These are phyloP conservation scores for Fraxinus angustifolia DNA, from an alignment of 305 asterid genomes.

Conservation along the genomic window DNA sequence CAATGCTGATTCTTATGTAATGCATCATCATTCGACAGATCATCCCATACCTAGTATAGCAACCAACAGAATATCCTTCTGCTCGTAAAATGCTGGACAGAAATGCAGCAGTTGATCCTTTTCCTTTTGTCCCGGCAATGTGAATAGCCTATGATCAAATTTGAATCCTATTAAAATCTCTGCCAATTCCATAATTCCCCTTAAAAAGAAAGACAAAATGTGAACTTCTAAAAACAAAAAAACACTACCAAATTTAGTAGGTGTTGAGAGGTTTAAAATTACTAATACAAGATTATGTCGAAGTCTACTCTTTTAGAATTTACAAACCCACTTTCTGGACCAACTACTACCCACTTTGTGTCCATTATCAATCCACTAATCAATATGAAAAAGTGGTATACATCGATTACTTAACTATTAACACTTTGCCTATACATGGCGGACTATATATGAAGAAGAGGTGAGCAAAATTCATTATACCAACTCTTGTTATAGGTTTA, in stretches of 20 bases:
- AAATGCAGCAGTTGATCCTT: conserved; percentile 95
- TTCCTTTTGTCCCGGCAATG: conserved; percentile 95
- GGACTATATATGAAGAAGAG: background rate
- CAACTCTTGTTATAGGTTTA: background rate
- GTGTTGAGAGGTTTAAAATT: background rate
- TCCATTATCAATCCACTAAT: background rate
- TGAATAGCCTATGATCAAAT: conserved; percentile 61
- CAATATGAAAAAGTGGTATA: background rate
- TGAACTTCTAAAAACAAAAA: background rate
- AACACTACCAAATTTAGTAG: background rate
- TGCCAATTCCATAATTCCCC: background rate
- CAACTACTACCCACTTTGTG: background rate
- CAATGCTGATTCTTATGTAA: conserved; percentile 16
- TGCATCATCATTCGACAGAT: conserved; percentile 5
- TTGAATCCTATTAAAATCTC: conserved; percentile 5
- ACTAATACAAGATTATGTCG: background rate
- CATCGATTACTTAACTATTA: background rate
- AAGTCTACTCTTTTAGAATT: background rate
- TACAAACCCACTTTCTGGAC: background rate
- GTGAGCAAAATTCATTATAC: background rate
- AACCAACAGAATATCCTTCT: conserved; percentile 87
- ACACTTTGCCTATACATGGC: background rate
- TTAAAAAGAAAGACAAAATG: conserved; percentile 2
- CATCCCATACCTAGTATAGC: conserved; percentile 68
- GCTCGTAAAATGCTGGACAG: conserved; percentile 79